Conservation (phyloP, 345 rosid species). For the Camelina hispida region DNA sequence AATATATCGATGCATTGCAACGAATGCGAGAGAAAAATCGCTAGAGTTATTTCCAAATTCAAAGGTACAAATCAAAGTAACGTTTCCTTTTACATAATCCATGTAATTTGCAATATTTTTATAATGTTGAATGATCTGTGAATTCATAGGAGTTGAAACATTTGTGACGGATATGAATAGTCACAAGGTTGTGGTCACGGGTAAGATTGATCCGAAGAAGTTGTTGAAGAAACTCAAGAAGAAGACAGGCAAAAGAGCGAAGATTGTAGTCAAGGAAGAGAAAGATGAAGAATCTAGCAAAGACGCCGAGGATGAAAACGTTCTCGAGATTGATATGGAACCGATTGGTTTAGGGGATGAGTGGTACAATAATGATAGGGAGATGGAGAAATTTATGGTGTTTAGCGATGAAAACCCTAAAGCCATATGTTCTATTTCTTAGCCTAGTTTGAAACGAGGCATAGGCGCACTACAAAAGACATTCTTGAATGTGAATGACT, state of each 20-base stretch:
- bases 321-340: constrained; percentile 41
- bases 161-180: constrained; percentile 69
- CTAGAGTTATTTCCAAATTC: constrained; percentile 59
- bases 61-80: constrained; percentile 52
- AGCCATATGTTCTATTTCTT: constrained; percentile 42
- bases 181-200: constrained; percentile 65
- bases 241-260: constrained; percentile 66
- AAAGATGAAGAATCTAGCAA: constrained; percentile 36
- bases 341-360: constrained; percentile 13
- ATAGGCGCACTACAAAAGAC: neutral
- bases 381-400: constrained; percentile 34
- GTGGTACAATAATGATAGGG: constrained; percentile 16
- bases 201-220: constrained; percentile 60
- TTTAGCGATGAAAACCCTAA: constrained; percentile 42
- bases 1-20: constrained; percentile 75
- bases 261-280: constrained; percentile 47
- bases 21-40: constrained; percentile 76
- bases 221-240: constrained; percentile 73
- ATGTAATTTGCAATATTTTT: neutral
- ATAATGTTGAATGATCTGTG: neutral
- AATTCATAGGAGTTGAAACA: constrained; percentile 63
- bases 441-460: constrained; percentile 13
- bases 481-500: constrained; percentile 4
- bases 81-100: neutral
- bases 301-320: constrained; percentile 1